These are phyloP conservation scores for Cubamyces lactineus DNA, from an alignment of 768 basidiomycete species.

Conservation along the genomic window DNA sequence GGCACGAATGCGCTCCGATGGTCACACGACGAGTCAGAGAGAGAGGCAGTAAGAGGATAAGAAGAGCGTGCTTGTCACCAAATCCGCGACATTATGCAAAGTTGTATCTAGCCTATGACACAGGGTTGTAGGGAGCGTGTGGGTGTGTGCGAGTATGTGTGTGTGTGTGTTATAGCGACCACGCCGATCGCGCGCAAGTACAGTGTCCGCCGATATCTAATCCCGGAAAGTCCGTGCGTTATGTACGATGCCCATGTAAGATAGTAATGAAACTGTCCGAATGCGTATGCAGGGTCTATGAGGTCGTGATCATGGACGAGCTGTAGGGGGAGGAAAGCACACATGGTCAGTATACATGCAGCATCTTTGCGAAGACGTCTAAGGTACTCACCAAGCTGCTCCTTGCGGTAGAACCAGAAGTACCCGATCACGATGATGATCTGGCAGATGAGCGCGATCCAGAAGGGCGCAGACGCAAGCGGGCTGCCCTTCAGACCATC, in stretches of 20 bases:
- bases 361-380: not conserved
- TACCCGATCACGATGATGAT: slow-evolving; percentile 88
- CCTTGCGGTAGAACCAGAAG: slow-evolving; percentile 97
- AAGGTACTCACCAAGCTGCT: slow-evolving; percentile 72
- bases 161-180: not conserved
- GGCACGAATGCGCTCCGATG: not conserved
- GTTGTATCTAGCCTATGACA: slow-evolving; percentile 26
- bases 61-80: slow-evolving; percentile 7
- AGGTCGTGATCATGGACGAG: slow-evolving; percentile 40
- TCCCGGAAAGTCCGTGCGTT: slow-evolving; percentile 31
- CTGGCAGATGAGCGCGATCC: slow-evolving; percentile 82
- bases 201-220: slow-evolving; percentile 32
- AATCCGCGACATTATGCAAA: slow-evolving; percentile 23
- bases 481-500: slow-evolving; percentile 76
- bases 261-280: slow-evolving; percentile 34
- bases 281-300: slow-evolving; percentile 27
- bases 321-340: slow-evolving; percentile 21
- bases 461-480: slow-evolving; percentile 84
- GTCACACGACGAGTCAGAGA: not conserved
- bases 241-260: slow-evolving; percentile 30
- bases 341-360: not conserved
- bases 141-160: slow-evolving; percentile 7
- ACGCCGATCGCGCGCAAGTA: slow-evolving; percentile 28
- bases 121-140: slow-evolving; percentile 34
- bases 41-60: not conserved